These are phyloP conservation scores for Datisca glomerata DNA, from an alignment of 306 rosid genomes.

Conservation along the genomic window DNA sequence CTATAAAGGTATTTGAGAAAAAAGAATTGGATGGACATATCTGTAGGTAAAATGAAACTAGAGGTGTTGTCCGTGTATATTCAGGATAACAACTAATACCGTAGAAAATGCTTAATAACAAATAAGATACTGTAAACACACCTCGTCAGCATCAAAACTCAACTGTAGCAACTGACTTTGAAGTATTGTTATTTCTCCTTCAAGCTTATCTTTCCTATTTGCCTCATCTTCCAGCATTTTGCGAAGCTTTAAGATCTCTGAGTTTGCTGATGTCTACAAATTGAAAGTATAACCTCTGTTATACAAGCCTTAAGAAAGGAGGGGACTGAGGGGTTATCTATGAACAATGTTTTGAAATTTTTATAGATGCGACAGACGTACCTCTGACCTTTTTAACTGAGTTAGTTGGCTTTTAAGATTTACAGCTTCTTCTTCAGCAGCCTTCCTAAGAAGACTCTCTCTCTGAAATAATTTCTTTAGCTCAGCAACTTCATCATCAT, in stretches of 20 bases:
- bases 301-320: not conserved
- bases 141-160: conserved; percentile 84
- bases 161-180: conserved; percentile 82
- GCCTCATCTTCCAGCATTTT: conserved; percentile 63
- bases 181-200: conserved; percentile 72
- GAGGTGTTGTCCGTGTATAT: no score
- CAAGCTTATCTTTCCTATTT: conserved; percentile 61
- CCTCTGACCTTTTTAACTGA: conserved; percentile 81
- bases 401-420: conserved; percentile 55
- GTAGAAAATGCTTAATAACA: no score
- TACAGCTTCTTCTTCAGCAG: conserved; percentile 69
- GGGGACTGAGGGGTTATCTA: not conserved
- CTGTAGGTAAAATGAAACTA: no score
- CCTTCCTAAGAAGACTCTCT: conserved; percentile 59
- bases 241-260: conserved; percentile 60
- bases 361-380: conserved; percentile 22
- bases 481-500: conserved; percentile 53
- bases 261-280: conserved; percentile 48
- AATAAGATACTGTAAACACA: no score
- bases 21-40: no score
- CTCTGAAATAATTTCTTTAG: conserved; percentile 54
- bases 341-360: not conserved
- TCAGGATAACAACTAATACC: not conserved
- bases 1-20: no score
- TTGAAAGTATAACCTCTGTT: conserved; percentile 8